These are phyloP conservation scores for Triticum dicoccoides DNA, from an alignment of 176 grass and related monocot species.

Conservation along the genomic window DNA sequence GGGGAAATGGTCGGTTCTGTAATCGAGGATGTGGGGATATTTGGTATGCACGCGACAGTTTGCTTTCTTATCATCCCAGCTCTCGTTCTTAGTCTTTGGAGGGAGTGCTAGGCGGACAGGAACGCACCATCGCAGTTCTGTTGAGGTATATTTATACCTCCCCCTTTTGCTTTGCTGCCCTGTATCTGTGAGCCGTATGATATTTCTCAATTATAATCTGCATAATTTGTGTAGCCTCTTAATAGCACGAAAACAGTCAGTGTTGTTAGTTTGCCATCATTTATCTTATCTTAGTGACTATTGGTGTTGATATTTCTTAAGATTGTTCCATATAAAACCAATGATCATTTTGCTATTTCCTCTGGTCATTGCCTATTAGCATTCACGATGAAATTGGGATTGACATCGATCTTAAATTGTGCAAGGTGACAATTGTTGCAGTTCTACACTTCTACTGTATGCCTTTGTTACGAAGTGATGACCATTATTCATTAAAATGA, in stretches of 20 bases:
- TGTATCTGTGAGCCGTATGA: background rate
- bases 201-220: background rate
- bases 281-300: background rate
- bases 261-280: background rate
- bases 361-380: background rate
- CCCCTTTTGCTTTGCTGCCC: background rate
- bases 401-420: background rate
- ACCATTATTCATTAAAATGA: background rate
- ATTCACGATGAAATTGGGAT: background rate
- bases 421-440: background rate
- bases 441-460: background rate
- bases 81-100: background rate
- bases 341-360: background rate
- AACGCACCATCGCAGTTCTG: background rate
- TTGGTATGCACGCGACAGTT: background rate
- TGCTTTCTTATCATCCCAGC: background rate
- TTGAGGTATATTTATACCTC: conserved; percentile 8
- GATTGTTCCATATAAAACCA: background rate
- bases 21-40: background rate
- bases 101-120: background rate
- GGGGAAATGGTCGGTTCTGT: background rate
- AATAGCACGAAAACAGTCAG: background rate
- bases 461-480: background rate
- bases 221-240: background rate
- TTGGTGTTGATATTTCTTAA: background rate